A percentile compares a stretch with the other conserved stretches of the same genome.
Evolutionary conservation across 352 stramenopile genomes (phyloP).

Genomic region (Globisporangium recalcitrans): DNA sequence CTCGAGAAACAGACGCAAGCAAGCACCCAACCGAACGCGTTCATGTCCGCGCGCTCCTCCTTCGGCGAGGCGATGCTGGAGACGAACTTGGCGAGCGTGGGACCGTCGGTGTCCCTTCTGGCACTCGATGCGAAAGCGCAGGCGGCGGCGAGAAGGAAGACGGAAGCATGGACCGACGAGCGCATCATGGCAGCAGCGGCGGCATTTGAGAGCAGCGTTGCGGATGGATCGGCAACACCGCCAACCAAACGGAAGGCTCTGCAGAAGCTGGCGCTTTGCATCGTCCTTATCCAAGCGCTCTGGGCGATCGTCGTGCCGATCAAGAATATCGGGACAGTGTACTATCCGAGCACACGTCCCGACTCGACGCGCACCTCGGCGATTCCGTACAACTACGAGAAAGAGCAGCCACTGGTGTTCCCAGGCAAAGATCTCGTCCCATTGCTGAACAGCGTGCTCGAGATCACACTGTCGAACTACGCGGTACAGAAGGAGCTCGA

Average conservation of each 20-base stretch:
- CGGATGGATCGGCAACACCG: neutral
- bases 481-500: slow-evolving; percentile 25
- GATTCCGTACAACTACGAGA: slow-evolving; percentile 2
- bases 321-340: slow-evolving; percentile 37
- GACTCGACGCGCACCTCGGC: slow-evolving; percentile 14
- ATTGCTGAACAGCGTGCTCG: slow-evolving; percentile 26
- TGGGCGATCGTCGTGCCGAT: slow-evolving; percentile 34
- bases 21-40: neutral
- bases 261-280: slow-evolving; percentile 8
- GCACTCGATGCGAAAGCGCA: neutral
- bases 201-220: neutral
- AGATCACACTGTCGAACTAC: slow-evolving; percentile 22
- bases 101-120: slow-evolving; percentile 8
- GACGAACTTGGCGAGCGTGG: slow-evolving; percentile 8
- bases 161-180: slow-evolving; percentile 17
- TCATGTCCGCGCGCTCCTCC: slow-evolving; percentile 7
- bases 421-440: slow-evolving; percentile 23
- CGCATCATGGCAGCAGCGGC: neutral
- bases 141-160: slow-evolving; percentile 2
- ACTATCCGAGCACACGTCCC: slow-evolving; percentile 27
- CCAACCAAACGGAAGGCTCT: slow-evolving; percentile 2
- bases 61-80: slow-evolving; percentile 16
- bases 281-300: slow-evolving; percentile 28
- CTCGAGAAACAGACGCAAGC: neutral
- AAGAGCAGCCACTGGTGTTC: slow-evolving; percentile 9